A percentile compares a stretch with the other conserved stretches of the same genome.
These are phyloP conservation scores for Phoma sp. DNA, from an alignment of 2,329 filamentous ascomycete genomes.

Conservation along the genomic window DNA sequence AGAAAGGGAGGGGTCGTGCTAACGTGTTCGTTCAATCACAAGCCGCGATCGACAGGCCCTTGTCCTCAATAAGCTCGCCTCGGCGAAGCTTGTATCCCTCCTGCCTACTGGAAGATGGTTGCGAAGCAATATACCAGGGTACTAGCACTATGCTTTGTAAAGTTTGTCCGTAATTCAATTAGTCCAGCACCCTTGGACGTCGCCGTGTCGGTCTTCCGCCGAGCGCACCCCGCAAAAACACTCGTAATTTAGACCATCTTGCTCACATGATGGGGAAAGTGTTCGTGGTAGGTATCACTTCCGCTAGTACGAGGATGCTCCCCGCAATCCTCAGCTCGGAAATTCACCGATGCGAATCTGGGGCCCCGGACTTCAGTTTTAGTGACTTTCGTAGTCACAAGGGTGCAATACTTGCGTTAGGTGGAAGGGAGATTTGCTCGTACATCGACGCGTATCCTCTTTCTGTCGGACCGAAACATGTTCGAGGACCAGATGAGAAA, in stretches of 20 bases:
- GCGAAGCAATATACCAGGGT: slow-evolving; percentile 1
- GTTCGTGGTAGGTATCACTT: neutral
- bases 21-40: neutral
- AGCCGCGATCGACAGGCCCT: slow-evolving; percentile 6
- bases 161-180: neutral
- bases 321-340: slow-evolving; percentile 3
- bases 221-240: slow-evolving; percentile 1
- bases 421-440: neutral
- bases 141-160: neutral
- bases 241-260: neutral
- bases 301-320: neutral
- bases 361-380: slow-evolving; percentile 7
- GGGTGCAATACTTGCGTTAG: neutral
- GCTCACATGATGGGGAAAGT: neutral
- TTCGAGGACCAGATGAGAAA: neutral
- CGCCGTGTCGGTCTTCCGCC: slow-evolving; percentile 8
- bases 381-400: neutral
- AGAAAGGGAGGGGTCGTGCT: neutral
- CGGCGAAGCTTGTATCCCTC: slow-evolving; percentile 9
- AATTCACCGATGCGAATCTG: neutral
- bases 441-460: neutral
- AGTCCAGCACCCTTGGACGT: too few relatives aligned
- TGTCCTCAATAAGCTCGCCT: slow-evolving; percentile 14
- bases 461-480: neutral
- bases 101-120: neutral